Percentiles rank a stretch among this genome's conserved stretches.
Evolutionary conservation across 306 rosid species (phyloP).

Genomic region (Vachellia collinsii): DNA sequence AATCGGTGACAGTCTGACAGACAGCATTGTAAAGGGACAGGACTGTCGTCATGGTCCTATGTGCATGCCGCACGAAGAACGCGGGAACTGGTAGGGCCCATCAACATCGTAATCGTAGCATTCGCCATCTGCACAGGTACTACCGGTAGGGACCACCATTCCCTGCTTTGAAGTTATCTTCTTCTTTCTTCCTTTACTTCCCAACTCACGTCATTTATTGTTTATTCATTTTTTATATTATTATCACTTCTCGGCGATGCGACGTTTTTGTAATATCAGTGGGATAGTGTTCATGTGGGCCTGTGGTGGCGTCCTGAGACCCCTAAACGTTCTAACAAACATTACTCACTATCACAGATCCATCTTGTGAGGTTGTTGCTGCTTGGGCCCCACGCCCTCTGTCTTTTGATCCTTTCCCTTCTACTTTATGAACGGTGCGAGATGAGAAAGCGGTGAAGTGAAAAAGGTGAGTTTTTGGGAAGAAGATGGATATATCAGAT

Average conservation of each 20-base stretch:
- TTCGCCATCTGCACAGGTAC: constrained; percentile 1
- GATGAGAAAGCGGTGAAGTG: not conserved
- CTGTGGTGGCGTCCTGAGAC: too few relatives aligned
- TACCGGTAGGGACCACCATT: not conserved
- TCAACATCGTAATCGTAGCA: not conserved
- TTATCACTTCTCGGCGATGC: too few relatives aligned
- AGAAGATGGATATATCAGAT: not conserved
- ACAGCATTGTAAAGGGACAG: not conserved
- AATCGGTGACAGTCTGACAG: too few relatives aligned
- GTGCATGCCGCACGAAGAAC: not conserved
- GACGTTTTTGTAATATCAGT: too few relatives aligned
- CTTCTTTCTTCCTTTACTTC: not conserved
- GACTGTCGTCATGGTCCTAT: not conserved
- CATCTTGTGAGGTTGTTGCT: not conserved
- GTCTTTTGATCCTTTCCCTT: not conserved
- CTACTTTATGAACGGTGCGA: not conserved
- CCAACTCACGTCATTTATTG: not conserved
- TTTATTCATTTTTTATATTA: too few relatives aligned
- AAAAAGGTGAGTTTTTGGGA: not conserved
- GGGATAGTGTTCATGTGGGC: not conserved
- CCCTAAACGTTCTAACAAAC: not conserved
- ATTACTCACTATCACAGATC: not conserved
- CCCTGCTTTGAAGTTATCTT: not conserved
- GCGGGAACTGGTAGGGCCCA: constrained; percentile 12
- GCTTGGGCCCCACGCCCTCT: not conserved